Percentiles rank a stretch among this genome's conserved stretches.
These are phyloP conservation scores for Pythium oligandrum DNA, from an alignment of 352 stramenopile species.

Conservation along the genomic window DNA sequence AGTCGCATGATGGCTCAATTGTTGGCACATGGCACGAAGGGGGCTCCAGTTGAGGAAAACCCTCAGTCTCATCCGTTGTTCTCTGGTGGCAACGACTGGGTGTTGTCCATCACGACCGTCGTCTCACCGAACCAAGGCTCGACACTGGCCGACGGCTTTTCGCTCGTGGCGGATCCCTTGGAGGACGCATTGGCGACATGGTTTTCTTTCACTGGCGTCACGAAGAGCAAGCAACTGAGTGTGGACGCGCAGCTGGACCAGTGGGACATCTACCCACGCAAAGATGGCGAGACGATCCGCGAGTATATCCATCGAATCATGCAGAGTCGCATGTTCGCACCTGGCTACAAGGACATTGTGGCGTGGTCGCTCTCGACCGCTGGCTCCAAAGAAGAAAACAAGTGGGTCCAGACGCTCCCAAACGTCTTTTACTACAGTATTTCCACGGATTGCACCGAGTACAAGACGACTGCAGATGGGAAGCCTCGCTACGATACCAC, in stretches of 20 bases:
- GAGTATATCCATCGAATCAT: slow-evolving; percentile 41
- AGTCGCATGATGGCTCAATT: too few species aligned
- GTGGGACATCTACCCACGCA: slow-evolving; percentile 31
- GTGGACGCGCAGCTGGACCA: slow-evolving; percentile 44
- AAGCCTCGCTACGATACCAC: too few species aligned
- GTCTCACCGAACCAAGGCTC: slow-evolving; percentile 12
- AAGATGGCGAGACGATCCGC: slow-evolving; percentile 20
- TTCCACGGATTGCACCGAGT: slow-evolving; percentile 9
- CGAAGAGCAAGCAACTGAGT: too few species aligned
- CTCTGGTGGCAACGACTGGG: slow-evolving; percentile 9
- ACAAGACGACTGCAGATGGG: too few species aligned
- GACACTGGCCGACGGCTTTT: slow-evolving; percentile 6
- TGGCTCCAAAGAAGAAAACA: slow-evolving; percentile 43
- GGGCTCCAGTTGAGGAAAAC: too few species aligned
- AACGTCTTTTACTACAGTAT: slow-evolving; percentile 63
- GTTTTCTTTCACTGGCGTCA: neutral
- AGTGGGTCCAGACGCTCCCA: slow-evolving; percentile 37
- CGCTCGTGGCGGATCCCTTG: neutral
- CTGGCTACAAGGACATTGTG: slow-evolving; percentile 36
- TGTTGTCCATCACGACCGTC: slow-evolving; percentile 14
- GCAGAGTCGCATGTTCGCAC: slow-evolving; percentile 27
- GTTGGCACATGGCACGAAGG: too few species aligned
- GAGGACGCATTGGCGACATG: slow-evolving; percentile 1
- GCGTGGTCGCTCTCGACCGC: slow-evolving; percentile 41
- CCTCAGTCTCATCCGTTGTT: neutral